Evolutionary conservation across 179 eudicot genomes (phyloP).

Genomic region (Patellifolia procumbens): DNA sequence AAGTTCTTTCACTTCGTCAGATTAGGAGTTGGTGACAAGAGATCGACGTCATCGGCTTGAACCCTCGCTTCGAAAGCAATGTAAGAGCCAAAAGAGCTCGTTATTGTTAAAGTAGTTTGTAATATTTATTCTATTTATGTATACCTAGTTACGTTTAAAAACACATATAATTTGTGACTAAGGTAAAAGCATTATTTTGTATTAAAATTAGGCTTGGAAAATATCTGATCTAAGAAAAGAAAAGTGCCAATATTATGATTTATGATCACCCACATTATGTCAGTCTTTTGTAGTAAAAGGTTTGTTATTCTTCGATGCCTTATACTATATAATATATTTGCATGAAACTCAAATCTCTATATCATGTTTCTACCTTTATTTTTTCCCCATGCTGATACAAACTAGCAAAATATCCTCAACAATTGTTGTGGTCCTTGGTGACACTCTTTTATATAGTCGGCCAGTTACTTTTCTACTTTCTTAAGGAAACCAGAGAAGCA

Average conservation of each 20-base stretch:
- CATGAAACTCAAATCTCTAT: background rate
- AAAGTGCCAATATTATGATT: background rate
- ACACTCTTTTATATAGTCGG: constrained; percentile 13
- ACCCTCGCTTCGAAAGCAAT: too few relatives aligned
- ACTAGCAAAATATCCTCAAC: background rate
- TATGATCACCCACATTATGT: background rate
- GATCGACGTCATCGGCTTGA: too few relatives aligned
- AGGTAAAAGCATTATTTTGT: too few relatives aligned
- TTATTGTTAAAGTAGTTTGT: too few relatives aligned
- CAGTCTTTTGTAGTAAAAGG: background rate
- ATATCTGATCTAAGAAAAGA: background rate
- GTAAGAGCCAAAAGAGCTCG: too few relatives aligned
- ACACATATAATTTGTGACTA: too few relatives aligned
- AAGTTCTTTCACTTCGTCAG: too few relatives aligned
- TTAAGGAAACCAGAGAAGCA: constrained; percentile 22
- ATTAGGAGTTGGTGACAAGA: too few relatives aligned
- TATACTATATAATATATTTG: background rate
- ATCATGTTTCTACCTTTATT: background rate
- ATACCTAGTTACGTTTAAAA: too few relatives aligned
- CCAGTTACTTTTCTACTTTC: constrained; percentile 23
- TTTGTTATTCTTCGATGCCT: background rate
- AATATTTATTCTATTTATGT: too few relatives aligned
- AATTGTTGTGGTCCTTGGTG: constrained; percentile 25
- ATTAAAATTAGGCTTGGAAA: too few relatives aligned
- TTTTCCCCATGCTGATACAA: background rate